Evolutionary conservation across 371 early-diverging fungal genomes (phyloP).

Genomic region (Mucor indicus): DNA sequence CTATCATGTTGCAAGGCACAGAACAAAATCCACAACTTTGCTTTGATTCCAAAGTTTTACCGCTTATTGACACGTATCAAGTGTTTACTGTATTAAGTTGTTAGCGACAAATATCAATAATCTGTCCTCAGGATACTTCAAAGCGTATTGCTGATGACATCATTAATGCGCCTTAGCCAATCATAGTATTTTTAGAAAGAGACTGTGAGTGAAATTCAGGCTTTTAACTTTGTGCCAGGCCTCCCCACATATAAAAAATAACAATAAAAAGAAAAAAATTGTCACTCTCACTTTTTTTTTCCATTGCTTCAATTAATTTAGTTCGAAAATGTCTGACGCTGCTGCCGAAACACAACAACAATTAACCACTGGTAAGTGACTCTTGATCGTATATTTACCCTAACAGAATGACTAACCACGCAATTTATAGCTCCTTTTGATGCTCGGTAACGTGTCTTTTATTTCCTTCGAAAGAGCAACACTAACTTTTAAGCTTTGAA

Average conservation of each 20-base stretch:
- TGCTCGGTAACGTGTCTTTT: slow-evolving; percentile 33
- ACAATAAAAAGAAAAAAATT: background rate
- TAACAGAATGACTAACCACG: background rate
- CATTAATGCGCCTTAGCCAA: too few relatives aligned
- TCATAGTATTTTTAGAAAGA: too few relatives aligned
- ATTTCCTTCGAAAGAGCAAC: background rate
- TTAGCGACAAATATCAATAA: too few relatives aligned
- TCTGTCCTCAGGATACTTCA: too few relatives aligned
- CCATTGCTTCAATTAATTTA: slow-evolving; percentile 3
- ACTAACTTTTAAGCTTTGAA: slow-evolving; percentile 1
- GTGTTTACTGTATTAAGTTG: too few relatives aligned
- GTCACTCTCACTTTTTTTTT: slow-evolving; percentile 6
- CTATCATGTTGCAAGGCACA: too few relatives aligned
- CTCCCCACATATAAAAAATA: slow-evolving; percentile 2
- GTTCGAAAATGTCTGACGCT: slow-evolving; percentile 22
- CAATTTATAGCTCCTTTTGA: slow-evolving; percentile 54
- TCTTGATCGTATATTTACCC: background rate
- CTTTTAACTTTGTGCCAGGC: slow-evolving; percentile 8
- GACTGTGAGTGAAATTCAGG: too few relatives aligned
- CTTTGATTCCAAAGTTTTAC: too few relatives aligned
- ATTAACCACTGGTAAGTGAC: slow-evolving; percentile 20
- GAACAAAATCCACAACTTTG: too few relatives aligned
- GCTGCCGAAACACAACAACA: slow-evolving; percentile 13
- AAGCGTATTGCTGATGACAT: too few relatives aligned
- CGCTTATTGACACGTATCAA: too few relatives aligned